Base-by-base conservation (phyloP, 805 yeast species). In the Priceomyces castillae region DNA sequence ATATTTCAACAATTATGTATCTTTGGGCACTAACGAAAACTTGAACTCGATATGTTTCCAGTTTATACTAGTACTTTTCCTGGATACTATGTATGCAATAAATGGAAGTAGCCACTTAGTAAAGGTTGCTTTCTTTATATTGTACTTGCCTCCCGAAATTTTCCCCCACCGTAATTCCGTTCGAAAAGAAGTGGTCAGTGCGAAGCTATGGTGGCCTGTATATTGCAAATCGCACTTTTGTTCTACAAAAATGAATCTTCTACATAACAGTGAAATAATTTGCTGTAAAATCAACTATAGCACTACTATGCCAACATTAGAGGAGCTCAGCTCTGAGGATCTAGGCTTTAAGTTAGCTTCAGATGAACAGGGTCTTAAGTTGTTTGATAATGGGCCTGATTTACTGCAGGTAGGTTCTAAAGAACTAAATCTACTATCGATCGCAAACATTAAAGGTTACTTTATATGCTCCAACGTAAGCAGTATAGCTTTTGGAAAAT, bases 341-440 rank as follows among this genome's bases (percentile, higher is more conserved):
- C 57, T 67, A 30, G 74, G 73, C 16, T 70, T 69, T 57, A 59
- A 61, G 34, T 49, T 66, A 20, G 55, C 57, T 20, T 48, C 62
- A 5, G 46, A 49, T 2, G 56, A 56, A 10, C 52, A 50, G 14
- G 73, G 73, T 4, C 30, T 57, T 4, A 31, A 41, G 9, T 36
- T 60, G n/a, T 61, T 62, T 40, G 60, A 51, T 11, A 36, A 46
- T 6, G 55, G 59, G 3, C 39, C 68, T 9, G 67, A 62, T 26
- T 56, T 64, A 23, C 20, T 19, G 30, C 18, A 36, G n/a, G 23
- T 23, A 7, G 52, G 42, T 7, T 26, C 33, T n/a, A 15, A 40
- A 9, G 61, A 58, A 15, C 47, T 65, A 3, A 47, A 48, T 9
- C 51, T 71, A 17, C 55, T 71, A 15, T 52, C 64, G 12, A 56